These are phyloP conservation scores for Dictyostelium citrinum DNA, from an alignment of 78 protist species.

Conservation along the genomic window DNA sequence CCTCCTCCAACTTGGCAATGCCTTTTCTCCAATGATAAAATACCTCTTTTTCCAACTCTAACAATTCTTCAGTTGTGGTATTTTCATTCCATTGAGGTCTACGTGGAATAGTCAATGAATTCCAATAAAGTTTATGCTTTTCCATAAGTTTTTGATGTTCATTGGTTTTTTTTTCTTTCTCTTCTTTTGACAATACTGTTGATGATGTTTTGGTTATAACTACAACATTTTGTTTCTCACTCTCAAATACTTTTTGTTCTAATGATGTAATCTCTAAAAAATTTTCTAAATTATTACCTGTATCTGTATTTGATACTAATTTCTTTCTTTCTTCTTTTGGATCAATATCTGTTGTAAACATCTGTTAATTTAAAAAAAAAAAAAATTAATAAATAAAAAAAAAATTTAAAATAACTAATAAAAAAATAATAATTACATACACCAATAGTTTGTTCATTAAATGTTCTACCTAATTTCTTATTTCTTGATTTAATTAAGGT, in stretches of 20 bases:
- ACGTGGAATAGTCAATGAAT: constrained; percentile 83
- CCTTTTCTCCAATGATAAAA: constrained; percentile 95
- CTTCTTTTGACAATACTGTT: constrained; percentile 53
- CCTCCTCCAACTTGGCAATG: constrained; percentile 91
- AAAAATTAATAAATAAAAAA: neutral
- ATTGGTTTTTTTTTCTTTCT: constrained; percentile 24
- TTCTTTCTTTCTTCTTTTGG: constrained; percentile 74
- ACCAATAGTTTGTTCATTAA: constrained; percentile 63
- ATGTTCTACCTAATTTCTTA: constrained; percentile 56
- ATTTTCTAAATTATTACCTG: constrained; percentile 33
- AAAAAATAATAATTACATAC: constrained; percentile 8
- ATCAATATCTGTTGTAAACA: constrained; percentile 80
- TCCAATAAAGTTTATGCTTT: constrained; percentile 31
- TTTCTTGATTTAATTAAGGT: constrained; percentile 48
- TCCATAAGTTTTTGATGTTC: constrained; percentile 18
- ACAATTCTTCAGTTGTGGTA: constrained; percentile 83
- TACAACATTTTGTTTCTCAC: constrained; percentile 78
- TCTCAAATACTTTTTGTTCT: constrained; percentile 75
- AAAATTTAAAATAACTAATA: neutral
- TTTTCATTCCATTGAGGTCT: constrained; percentile 89
- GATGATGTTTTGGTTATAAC: constrained; percentile 54
- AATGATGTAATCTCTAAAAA: constrained; percentile 53
- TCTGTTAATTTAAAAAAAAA: too few species aligned
- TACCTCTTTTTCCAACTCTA: constrained; percentile 70
- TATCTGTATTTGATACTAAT: constrained; percentile 59